Percentiles rank a stretch among this genome's conserved stretches.
Conservation (phyloP, 2,329 filamentous ascomycete genomes). For the Ophiocordyceps sinensis region DNA sequence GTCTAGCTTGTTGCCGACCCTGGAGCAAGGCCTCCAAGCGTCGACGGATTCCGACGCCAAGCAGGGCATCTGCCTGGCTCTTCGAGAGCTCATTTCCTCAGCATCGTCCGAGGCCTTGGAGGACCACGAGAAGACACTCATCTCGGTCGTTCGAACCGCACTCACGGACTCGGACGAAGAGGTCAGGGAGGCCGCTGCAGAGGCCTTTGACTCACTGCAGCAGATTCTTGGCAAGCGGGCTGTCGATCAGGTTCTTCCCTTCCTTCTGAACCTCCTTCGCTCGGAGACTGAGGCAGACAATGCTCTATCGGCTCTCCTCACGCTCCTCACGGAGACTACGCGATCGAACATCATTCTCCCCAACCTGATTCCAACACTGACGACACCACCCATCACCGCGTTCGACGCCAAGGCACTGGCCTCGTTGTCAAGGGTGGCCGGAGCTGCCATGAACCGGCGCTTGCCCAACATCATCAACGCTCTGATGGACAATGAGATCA, state of each 20-base stretch:
- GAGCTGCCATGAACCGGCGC: constrained; percentile 77
- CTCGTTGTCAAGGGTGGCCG: constrained; percentile 82
- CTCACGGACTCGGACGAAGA: constrained; percentile 81
- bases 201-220: constrained; percentile 92
- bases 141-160: constrained; percentile 84
- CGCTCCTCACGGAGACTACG: constrained; percentile 82
- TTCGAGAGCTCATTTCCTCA: constrained; percentile 84
- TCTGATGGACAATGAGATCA: constrained; percentile 83
- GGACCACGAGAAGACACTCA: constrained; percentile 88
- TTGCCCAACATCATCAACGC: constrained; percentile 84
- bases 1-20: constrained; percentile 71
- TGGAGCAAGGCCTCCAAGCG: constrained; percentile 79
- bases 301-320: constrained; percentile 81
- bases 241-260: constrained; percentile 87
- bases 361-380: constrained; percentile 86
- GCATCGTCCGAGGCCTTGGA: constrained; percentile 80
- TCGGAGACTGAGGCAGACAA: constrained; percentile 81
- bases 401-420: constrained; percentile 94
- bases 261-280: constrained; percentile 78
- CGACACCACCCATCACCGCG: constrained; percentile 74
- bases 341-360: constrained; percentile 93
- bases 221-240: constrained; percentile 87
- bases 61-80: constrained; percentile 92
- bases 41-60: constrained; percentile 86
- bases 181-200: constrained; percentile 87